Evolutionary conservation across 2,329 filamentous ascomycete genomes (phyloP).

Genomic region (Paraconiothyrium sp.): DNA sequence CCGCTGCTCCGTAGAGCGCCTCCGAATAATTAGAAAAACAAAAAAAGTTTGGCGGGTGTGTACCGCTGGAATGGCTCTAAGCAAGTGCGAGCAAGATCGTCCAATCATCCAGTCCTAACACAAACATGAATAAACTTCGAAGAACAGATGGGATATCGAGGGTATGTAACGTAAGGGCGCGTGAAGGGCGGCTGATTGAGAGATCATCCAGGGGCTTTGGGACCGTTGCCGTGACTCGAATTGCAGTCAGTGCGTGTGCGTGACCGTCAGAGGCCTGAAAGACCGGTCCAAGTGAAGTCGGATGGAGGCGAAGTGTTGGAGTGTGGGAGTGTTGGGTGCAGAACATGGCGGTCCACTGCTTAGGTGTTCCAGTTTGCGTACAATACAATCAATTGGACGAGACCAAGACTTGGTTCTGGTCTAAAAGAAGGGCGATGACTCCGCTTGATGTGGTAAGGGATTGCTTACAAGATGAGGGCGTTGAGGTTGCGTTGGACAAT

Average conservation of each 20-base stretch:
- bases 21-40: background rate
- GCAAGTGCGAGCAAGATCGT: slow-evolving; percentile 26
- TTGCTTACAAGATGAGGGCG: slow-evolving; percentile 55
- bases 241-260: slow-evolving; percentile 8
- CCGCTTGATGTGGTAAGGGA: slow-evolving; percentile 22
- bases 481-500: slow-evolving; percentile 64
- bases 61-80: background rate
- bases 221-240: slow-evolving; percentile 1
- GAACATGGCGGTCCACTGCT: slow-evolving; percentile 10
- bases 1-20: background rate
- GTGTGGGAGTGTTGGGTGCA: background rate
- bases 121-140: slow-evolving; percentile 22
- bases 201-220: background rate
- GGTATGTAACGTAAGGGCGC: slow-evolving; percentile 39
- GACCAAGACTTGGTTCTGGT: background rate
- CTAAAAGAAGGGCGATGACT: slow-evolving; percentile 7
- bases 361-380: slow-evolving; percentile 10
- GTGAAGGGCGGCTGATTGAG: slow-evolving; percentile 10
- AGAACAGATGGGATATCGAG: slow-evolving; percentile 32
- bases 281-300: background rate
- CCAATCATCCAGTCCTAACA: slow-evolving; percentile 31
- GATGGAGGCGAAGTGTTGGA: background rate
- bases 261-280: slow-evolving; percentile 5
- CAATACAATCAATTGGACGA: background rate
- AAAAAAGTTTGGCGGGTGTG: background rate